A percentile compares a stretch with the other conserved stretches of the same genome.
Conservation (phyloP, 768 basidiomycete genomes). For the Podaxis sp. region DNA sequence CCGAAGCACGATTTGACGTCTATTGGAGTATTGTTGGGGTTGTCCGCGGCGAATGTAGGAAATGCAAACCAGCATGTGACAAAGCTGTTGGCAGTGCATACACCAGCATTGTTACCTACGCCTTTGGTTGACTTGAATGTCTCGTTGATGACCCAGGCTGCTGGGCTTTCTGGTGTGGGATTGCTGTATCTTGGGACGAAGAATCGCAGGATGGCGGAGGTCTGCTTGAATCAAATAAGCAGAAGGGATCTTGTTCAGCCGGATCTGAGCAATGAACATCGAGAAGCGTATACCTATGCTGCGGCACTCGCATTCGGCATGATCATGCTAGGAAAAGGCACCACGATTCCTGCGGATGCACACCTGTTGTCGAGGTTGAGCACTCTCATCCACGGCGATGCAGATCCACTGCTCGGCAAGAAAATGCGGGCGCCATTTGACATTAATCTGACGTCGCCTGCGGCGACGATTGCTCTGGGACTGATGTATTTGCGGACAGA, state of each 20-base stretch:
- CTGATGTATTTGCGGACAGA: constrained; percentile 91
- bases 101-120: constrained; percentile 87
- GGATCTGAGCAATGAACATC: constrained; percentile 84
- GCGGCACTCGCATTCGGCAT: constrained; percentile 92
- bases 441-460: constrained; percentile 87
- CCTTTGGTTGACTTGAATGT: constrained; percentile 89
- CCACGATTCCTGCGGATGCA: constrained; percentile 74
- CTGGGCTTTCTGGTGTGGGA: constrained; percentile 86
- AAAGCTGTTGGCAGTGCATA: constrained; percentile 89
- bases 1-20: constrained; percentile 96
- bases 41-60: constrained; percentile 88
- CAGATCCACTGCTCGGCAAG: constrained; percentile 38
- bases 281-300: constrained; percentile 89
- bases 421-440: constrained; percentile 59
- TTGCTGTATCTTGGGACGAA: constrained; percentile 87
- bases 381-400: constrained; percentile 75
- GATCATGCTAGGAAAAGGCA: constrained; percentile 92
- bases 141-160: constrained; percentile 84
- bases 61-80: constrained; percentile 86
- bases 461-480: constrained; percentile 86
- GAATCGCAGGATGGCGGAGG: constrained; percentile 90
- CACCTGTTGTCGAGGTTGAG: constrained; percentile 67
- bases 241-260: constrained; percentile 75
- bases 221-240: constrained; percentile 82
- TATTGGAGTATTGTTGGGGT: constrained; percentile 90